Evolutionary conservation across 169 alveolate genomes (phyloP).

Genomic region (Plasmodium gallinaceum): DNA sequence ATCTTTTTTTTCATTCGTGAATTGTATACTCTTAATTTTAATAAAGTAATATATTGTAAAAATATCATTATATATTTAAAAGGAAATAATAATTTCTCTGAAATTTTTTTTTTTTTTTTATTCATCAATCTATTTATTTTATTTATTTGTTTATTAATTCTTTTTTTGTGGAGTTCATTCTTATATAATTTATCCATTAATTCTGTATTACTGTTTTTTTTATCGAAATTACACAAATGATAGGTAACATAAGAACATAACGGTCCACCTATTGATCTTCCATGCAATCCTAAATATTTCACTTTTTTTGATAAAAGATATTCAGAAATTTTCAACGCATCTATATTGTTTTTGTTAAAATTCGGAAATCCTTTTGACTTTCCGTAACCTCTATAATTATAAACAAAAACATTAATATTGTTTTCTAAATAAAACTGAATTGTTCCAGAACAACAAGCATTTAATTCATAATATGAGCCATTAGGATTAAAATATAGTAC

Average conservation of each 20-base stretch:
- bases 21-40: slow-evolving; percentile 32
- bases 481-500: slow-evolving; percentile 72
- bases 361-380: slow-evolving; percentile 64
- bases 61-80: slow-evolving; percentile 24
- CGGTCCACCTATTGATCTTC: slow-evolving; percentile 76
- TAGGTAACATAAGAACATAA: slow-evolving; percentile 69
- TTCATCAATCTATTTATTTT: slow-evolving; percentile 26
- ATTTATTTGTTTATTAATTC: slow-evolving; percentile 38
- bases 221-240: slow-evolving; percentile 56
- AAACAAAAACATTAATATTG: slow-evolving; percentile 60
- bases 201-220: slow-evolving; percentile 17
- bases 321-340: slow-evolving; percentile 65
- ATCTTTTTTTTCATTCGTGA: slow-evolving; percentile 24
- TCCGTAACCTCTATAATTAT: slow-evolving; percentile 69
- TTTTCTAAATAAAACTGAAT: slow-evolving; percentile 60
- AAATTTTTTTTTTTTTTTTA: slow-evolving; percentile 47
- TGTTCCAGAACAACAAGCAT: slow-evolving; percentile 59
- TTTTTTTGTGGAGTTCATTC: slow-evolving; percentile 38
- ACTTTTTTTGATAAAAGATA: slow-evolving; percentile 61
- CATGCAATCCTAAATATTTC: slow-evolving; percentile 75
- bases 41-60: slow-evolving; percentile 42
- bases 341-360: slow-evolving; percentile 57
- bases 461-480: slow-evolving; percentile 71
- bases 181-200: slow-evolving; percentile 39
- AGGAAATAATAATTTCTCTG: slow-evolving; percentile 28